Evolutionary conservation across 1,284 basidiomycete genomes (phyloP).

Genomic region (Pseudozyma hubeiensis): DNA sequence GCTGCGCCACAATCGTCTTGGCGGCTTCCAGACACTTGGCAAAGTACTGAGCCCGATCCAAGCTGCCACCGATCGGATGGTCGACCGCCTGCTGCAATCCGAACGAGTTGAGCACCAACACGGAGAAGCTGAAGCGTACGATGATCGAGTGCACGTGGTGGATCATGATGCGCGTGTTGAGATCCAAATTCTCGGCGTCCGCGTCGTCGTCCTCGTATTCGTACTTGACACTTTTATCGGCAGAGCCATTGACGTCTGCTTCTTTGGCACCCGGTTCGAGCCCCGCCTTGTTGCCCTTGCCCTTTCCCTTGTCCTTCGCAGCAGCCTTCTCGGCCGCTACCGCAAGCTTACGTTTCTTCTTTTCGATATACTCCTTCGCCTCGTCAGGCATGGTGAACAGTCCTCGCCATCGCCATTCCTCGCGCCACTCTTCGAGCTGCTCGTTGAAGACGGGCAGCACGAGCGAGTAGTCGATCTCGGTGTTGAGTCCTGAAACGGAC

Average conservation of each 20-base stretch:
- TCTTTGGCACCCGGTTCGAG: conserved; percentile 1
- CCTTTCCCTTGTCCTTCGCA: conserved; percentile 22
- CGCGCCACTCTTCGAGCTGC: conserved; percentile 78
- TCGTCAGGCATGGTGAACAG: conserved; percentile 45
- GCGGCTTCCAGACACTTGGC: conserved; percentile 65
- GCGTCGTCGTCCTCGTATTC: conserved; percentile 51
- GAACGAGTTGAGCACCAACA: conserved; percentile 81
- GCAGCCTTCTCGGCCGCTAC: conserved; percentile 24
- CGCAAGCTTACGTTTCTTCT: conserved; percentile 16
- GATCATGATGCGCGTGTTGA: conserved; percentile 60
- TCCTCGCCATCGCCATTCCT: conserved; percentile 73
- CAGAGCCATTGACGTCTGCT: conserved; percentile 2
- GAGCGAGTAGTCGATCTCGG: conserved; percentile 86
- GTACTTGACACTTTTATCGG: conserved; percentile 11
- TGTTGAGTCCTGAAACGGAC: conserved; percentile 83
- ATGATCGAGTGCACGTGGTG: conserved; percentile 58
- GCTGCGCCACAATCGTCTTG: conserved; percentile 59
- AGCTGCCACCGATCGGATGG: conserved; percentile 56
- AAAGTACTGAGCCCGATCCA: conserved; percentile 67
- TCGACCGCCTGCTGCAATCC: conserved; percentile 93
- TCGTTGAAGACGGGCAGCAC: conserved; percentile 86
- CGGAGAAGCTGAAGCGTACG: conserved; percentile 63
- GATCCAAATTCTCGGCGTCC: conserved; percentile 56
- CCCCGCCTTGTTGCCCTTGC: conserved; percentile 16
- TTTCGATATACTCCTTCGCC: conserved; percentile 29